Evolutionary conservation across 2,329 filamentous ascomycete species (phyloP).

Genomic region (Cladophialophora bantiana): DNA sequence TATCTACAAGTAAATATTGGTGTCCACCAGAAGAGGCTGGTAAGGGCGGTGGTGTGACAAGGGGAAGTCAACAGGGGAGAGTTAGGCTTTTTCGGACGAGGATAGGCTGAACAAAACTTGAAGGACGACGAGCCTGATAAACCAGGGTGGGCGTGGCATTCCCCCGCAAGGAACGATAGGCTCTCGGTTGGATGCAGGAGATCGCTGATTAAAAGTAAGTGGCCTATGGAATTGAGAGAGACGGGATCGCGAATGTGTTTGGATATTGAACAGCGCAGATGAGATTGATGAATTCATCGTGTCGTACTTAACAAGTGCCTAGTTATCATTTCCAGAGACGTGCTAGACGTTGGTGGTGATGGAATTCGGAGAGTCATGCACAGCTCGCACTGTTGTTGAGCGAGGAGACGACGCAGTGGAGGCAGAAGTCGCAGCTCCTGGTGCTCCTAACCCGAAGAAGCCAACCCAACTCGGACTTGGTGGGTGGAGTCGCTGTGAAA

Average conservation of each 20-base stretch:
- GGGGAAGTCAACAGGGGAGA: background rate
- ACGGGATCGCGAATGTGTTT: background rate
- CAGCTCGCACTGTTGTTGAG: background rate
- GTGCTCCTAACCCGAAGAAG: background rate
- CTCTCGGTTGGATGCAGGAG: conserved; percentile 16
- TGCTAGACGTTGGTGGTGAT: conserved; percentile 16
- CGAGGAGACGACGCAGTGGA: background rate
- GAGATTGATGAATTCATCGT: background rate
- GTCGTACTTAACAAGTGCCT: background rate
- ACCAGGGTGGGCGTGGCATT: conserved; percentile 20
- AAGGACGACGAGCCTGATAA: conserved; percentile 18
- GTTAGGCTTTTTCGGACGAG: conserved; percentile 13
- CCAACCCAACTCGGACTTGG: background rate
- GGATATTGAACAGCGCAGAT: conserved; percentile 7
- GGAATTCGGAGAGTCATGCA: background rate
- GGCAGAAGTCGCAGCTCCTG: background rate
- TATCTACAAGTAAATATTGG: conserved; percentile 7
- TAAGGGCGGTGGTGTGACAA: conserved; percentile 6
- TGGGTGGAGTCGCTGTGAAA: conserved; percentile 1
- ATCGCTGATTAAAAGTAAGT: background rate
- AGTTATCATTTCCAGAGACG: background rate
- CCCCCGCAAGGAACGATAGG: conserved; percentile 32
- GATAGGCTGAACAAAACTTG: conserved; percentile 16
- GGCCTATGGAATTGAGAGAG: conserved; percentile 5
- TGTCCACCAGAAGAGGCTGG: conserved; percentile 27